Evolutionary conservation across 805 yeast species (phyloP), one percentile per base, ranked within the genome.

Genomic region (Torulaspora indica): DNA sequence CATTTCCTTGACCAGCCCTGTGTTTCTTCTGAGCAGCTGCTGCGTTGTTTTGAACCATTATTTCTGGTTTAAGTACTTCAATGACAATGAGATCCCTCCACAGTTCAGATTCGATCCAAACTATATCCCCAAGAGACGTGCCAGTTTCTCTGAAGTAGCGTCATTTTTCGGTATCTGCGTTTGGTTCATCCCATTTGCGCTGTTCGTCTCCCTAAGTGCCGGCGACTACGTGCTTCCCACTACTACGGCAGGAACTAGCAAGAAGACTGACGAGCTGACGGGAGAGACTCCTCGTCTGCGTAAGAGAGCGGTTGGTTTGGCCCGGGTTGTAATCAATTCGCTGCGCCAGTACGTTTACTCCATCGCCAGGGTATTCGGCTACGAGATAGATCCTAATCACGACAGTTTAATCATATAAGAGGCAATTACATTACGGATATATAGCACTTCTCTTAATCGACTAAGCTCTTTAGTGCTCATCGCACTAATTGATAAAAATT

Each of bases 101-200:
- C 74, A 83, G 52, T 59, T 72, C 65, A 64, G 85, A 54, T 69
- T 82, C 57, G 73, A 69, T 52, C 75, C 85, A 38, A 73, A 73
- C 38, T 82, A 80, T 57, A 66, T 66, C 17, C 77, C 85, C 37
- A 85, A 84, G 10, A 76, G 78, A 36, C 76, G 86, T 42, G 95
- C 95, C 1, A 73, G 84, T 9, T 91, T 91, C 59, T 73, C 89
- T 1, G 96, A 93, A 61, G 86, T 93, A 3, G 86, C 96, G n/a
- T 84, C 96, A 3, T 93, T 93, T 64, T 90, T 93, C 61, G 98
- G 96, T 1, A 67, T 93, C 33, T 82, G 93, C 56, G 81, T 93
- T 14, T 93, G 98, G 98, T 74, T 91, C 47, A 77, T 93, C 23
- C 98, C 98, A 27, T 88, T 93, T 63, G 82, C 96, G 3, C 72